These are phyloP conservation scores for Pelargonium nanum DNA, from an alignment of 345 rosid species.

Conservation along the genomic window DNA sequence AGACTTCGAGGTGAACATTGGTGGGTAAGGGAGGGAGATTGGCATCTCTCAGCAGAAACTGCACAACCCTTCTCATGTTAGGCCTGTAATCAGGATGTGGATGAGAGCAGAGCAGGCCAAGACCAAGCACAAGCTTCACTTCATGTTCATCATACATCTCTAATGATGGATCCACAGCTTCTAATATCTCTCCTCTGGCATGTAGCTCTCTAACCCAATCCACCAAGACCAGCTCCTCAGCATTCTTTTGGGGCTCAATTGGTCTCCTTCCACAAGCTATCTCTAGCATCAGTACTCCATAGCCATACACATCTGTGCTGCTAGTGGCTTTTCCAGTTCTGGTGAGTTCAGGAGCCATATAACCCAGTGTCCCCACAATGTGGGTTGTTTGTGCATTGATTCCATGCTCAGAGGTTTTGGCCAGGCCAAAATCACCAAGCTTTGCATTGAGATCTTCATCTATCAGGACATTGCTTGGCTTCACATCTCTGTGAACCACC, in stretches of 20 bases:
- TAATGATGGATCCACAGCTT: slow-evolving; percentile 25
- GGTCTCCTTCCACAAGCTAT: slow-evolving; percentile 40
- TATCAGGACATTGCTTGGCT: slow-evolving; percentile 41
- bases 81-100: slow-evolving; percentile 25
- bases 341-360: slow-evolving; percentile 45
- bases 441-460: slow-evolving; percentile 30
- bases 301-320: slow-evolving; percentile 41
- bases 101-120: slow-evolving; percentile 29
- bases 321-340: slow-evolving; percentile 41
- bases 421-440: slow-evolving; percentile 44
- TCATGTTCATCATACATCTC: slow-evolving; percentile 18
- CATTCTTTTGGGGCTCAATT: slow-evolving; percentile 5
- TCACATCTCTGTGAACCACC: slow-evolving; percentile 46
- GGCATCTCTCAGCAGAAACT: slow-evolving; percentile 20
- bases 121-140: slow-evolving; percentile 21
- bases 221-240: slow-evolving; percentile 31
- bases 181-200: slow-evolving; percentile 12
- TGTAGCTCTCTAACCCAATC: slow-evolving; percentile 31
- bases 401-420: slow-evolving; percentile 39
- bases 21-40: slow-evolving; percentile 8
- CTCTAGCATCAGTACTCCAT: slow-evolving; percentile 39
- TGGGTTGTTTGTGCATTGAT: slow-evolving; percentile 29
- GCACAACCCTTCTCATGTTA: slow-evolving; percentile 21
- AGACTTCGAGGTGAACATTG: not conserved
- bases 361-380: slow-evolving; percentile 41